These are phyloP conservation scores for Paecilomyces sp. DNA, from an alignment of 2,329 filamentous ascomycete species.

Conservation along the genomic window DNA sequence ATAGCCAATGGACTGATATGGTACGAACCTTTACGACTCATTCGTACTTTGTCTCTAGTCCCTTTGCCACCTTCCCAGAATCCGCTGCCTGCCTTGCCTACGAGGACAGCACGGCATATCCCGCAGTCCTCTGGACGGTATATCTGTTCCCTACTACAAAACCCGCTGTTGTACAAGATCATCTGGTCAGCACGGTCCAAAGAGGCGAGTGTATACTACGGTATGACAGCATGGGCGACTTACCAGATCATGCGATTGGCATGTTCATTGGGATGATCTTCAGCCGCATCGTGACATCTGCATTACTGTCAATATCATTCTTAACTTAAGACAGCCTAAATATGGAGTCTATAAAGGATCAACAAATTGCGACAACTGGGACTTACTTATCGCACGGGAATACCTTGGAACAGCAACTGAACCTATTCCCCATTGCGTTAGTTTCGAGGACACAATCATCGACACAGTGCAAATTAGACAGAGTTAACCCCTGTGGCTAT, in stretches of 20 bases:
- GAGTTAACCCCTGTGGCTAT: background rate
- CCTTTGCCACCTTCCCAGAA: conserved; percentile 88
- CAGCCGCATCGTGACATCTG: conserved; percentile 65
- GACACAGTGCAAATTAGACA: background rate
- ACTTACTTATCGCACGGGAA: conserved; percentile 50
- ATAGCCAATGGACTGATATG: no score
- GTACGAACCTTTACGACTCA: conserved; percentile 58
- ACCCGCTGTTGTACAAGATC: conserved; percentile 40
- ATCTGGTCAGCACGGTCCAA: background rate
- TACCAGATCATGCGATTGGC: conserved; percentile 76
- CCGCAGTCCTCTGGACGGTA: conserved; percentile 69
- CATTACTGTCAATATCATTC: conserved; percentile 2
- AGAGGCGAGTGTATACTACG: background rate
- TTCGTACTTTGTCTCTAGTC: conserved; percentile 62
- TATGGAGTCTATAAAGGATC: background rate
- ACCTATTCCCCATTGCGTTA: conserved; percentile 30
- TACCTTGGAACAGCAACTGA: conserved; percentile 51
- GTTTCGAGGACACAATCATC: background rate
- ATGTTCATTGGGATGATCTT: conserved; percentile 71
- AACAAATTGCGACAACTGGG: background rate
- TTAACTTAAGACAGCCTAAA: no score
- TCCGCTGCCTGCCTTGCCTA: conserved; percentile 59
- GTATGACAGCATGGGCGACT: conserved; percentile 8
- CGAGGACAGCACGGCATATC: conserved; percentile 63
- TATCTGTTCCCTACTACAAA: conserved; percentile 72